A percentile compares a stretch with the other conserved stretches of the same genome.
phyloP scores from a whole-genome alignment of 1,284 basidiomycete genomes.

The Leccinum angustisporum region DNA sequence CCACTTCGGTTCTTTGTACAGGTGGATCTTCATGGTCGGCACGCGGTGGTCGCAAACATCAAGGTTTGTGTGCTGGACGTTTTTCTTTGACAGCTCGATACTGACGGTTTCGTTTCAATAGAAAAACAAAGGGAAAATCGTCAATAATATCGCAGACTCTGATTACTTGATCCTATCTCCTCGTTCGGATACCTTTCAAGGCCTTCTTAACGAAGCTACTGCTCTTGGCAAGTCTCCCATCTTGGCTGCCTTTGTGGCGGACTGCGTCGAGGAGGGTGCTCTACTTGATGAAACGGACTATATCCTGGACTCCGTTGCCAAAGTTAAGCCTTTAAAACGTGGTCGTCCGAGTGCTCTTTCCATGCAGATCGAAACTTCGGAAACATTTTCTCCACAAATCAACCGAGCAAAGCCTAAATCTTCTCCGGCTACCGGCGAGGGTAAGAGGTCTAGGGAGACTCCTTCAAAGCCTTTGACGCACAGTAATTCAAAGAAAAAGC shows the following conservation, averaged over 20 bases:
- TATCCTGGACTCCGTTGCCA: constrained; percentile 22
- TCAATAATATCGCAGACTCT: constrained; percentile 48
- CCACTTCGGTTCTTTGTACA: constrained; percentile 56
- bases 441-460: constrained; percentile 6
- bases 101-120: constrained; percentile 28
- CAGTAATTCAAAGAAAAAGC: constrained; percentile 13
- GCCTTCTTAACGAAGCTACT: constrained; percentile 42
- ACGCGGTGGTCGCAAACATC: constrained; percentile 47
- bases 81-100: not conserved
- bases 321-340: constrained; percentile 18
- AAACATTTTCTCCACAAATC: not conserved
- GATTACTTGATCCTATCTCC: constrained; percentile 57
- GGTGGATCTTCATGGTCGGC: constrained; percentile 51
- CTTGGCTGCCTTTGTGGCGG: constrained; percentile 51
- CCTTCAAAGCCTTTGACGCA: constrained; percentile 1
- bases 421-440: constrained; percentile 2
- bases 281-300: constrained; percentile 48
- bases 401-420: constrained; percentile 10
- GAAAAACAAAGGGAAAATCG: constrained; percentile 64
- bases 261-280: constrained; percentile 46
- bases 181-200: constrained; percentile 48
- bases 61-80: constrained; percentile 45
- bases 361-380: constrained; percentile 12
- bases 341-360: constrained; percentile 24
- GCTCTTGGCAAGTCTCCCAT: constrained; percentile 42